Conservation (phyloP, 2,329 filamentous ascomycete genomes). For the Fusarium sp. region DNA sequence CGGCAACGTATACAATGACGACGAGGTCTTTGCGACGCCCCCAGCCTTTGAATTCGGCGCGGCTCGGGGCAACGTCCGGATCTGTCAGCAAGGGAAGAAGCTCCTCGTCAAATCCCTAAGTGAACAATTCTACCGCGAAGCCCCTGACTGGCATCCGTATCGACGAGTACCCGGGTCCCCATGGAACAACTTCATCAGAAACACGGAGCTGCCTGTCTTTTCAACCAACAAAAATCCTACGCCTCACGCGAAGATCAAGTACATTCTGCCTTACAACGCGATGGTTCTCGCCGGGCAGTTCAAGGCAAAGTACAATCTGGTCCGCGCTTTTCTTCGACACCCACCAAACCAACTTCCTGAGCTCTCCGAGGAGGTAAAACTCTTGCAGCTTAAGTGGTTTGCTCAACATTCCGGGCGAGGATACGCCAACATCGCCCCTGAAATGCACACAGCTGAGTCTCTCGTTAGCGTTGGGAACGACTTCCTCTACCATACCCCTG, state of each 20-base stretch:
- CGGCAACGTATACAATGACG: neutral
- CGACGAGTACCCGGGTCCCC: conserved; percentile 31
- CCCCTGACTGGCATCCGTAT: conserved; percentile 35
- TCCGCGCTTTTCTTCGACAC: neutral
- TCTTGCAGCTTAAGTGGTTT: neutral
- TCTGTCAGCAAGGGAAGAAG: conserved; percentile 26
- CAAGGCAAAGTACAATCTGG: neutral
- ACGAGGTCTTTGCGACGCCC: neutral
- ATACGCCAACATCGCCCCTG: neutral
- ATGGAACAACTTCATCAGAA: conserved; percentile 41
- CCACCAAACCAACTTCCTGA: neutral
- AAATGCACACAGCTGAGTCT: neutral
- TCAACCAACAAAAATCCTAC: neutral
- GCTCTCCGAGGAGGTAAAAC: neutral
- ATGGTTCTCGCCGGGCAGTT: neutral
- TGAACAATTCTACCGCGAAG: conserved; percentile 12
- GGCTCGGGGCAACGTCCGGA: conserved; percentile 27
- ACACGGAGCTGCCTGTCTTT: conserved; percentile 8
- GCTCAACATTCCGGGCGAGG: neutral
- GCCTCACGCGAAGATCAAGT: neutral
- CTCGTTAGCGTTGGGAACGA: neutral
- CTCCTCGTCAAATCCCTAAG: conserved; percentile 25
- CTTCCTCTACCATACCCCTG: neutral
- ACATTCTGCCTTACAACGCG: neutral
- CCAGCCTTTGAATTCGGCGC: conserved; percentile 35